These are phyloP conservation scores for Tolypocladium nubicola DNA, from an alignment of 2,329 filamentous ascomycete genomes.

Conservation along the genomic window DNA sequence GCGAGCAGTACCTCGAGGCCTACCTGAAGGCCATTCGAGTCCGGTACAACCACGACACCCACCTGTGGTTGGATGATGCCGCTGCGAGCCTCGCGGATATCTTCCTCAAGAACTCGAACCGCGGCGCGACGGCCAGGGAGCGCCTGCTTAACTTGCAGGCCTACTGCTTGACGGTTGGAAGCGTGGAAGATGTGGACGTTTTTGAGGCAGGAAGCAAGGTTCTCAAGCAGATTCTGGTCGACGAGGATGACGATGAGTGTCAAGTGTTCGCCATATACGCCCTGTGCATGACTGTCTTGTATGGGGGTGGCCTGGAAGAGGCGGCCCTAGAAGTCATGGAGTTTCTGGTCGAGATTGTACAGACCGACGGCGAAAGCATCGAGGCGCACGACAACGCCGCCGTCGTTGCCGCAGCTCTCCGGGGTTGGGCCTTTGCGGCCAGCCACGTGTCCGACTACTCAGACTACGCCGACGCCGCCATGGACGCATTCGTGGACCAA, in stretches of 20 bases:
- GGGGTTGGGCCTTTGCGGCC: constrained; percentile 71
- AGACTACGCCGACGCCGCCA: constrained; percentile 56
- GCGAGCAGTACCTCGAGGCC: constrained; percentile 37
- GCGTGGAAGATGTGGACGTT: constrained; percentile 45
- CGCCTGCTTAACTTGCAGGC: constrained; percentile 61
- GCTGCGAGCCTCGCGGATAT: constrained; percentile 48
- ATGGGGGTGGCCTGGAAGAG: constrained; percentile 60
- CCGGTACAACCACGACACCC: constrained; percentile 20
- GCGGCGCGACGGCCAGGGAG: constrained; percentile 58
- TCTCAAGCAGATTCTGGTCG: constrained; percentile 24
- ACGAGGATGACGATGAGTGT: constrained; percentile 53
- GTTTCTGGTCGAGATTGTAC: constrained; percentile 65
- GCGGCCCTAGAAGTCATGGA: constrained; percentile 63
- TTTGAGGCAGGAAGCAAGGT: constrained; percentile 17
- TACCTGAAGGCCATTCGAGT: constrained; percentile 43
- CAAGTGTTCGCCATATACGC: constrained; percentile 64
- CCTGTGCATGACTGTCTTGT: constrained; percentile 61
- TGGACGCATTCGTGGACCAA: constrained; percentile 78
- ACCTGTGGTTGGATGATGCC: constrained; percentile 42
- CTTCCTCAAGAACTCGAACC: constrained; percentile 60
- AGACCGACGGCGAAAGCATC: constrained; percentile 66
- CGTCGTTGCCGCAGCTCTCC: constrained; percentile 64
- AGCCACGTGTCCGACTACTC: constrained; percentile 68
- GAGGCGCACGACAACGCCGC: constrained; percentile 59
- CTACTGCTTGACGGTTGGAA: constrained; percentile 57